phyloP scores from a whole-genome alignment of 2,329 filamentous ascomycete species.

The Colletotrichum euphorbiae region DNA sequence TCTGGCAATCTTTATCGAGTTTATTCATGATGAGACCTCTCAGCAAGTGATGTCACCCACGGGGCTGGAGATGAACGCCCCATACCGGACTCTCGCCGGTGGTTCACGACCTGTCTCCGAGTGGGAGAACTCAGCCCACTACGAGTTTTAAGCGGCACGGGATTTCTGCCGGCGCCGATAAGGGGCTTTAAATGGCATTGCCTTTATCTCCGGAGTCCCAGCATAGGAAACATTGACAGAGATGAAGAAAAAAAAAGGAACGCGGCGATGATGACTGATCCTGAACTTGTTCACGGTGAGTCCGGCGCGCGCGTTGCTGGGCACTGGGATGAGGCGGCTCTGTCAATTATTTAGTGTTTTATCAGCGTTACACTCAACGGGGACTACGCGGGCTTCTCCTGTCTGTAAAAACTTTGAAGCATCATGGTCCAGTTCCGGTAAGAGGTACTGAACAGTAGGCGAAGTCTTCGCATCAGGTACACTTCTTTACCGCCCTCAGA shows the following conservation, averaged over 20 bases:
- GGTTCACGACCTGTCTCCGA: not conserved
- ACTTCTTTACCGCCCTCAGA: no score
- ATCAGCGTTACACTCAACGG: constrained; percentile 29
- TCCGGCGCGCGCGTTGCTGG: not conserved
- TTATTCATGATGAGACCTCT: not conserved
- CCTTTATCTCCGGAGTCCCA: no score
- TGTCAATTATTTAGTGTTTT: constrained; percentile 19
- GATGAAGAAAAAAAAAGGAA: not conserved
- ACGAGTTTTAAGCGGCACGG: no score
- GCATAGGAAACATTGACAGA: not conserved
- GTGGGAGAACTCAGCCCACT: not conserved
- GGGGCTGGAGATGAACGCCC: not conserved
- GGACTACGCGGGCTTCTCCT: not conserved
- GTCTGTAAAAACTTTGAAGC: no score
- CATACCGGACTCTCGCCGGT: not conserved
- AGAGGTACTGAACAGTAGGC: not conserved
- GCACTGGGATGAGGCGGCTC: not conserved
- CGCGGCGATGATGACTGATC: no score
- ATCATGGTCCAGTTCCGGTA: not conserved
- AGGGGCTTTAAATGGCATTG: no score
- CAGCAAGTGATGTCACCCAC: not conserved
- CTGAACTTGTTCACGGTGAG: not conserved
- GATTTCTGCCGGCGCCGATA: no score
- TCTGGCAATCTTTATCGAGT: no score
- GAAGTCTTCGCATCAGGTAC: not conserved